These are phyloP conservation scores for Cyberlindnera veronae DNA, from an alignment of 805 yeast genomes.

Conservation along the genomic window DNA sequence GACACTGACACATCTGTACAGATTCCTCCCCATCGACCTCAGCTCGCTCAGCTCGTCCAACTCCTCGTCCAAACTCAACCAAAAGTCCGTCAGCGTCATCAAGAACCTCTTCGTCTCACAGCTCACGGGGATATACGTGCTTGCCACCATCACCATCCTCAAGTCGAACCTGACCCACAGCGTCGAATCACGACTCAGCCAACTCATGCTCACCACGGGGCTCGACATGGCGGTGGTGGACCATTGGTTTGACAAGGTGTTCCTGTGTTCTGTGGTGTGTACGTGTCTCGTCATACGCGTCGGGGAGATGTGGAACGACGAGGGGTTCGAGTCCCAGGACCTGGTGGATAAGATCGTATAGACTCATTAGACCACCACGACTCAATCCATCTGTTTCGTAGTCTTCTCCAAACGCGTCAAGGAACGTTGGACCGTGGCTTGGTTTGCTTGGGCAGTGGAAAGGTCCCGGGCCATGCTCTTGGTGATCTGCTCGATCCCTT, in stretches of 20 bases:
- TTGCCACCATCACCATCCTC: conserved; percentile 37
- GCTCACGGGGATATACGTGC: conserved; percentile 36
- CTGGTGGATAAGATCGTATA: conserved; percentile 11
- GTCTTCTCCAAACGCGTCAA: background rate
- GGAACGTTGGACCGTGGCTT: background rate
- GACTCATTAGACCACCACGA: background rate
- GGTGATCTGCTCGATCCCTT: conserved; percentile 9
- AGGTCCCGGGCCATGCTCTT: conserved; percentile 9
- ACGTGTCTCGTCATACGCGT: conserved; percentile 25
- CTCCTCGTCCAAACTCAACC: too few relatives aligned
- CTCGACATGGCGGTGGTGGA: conserved; percentile 29
- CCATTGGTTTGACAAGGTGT: conserved; percentile 40
- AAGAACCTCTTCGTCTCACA: conserved; percentile 38
- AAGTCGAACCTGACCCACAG: conserved; percentile 37
- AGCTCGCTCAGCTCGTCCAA: conserved; percentile 24
- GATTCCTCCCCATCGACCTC: conserved; percentile 35
- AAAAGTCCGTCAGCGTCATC: conserved; percentile 24
- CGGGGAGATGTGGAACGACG: conserved; percentile 23
- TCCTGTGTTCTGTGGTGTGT: conserved; percentile 29
- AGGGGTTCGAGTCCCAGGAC: conserved; percentile 22
- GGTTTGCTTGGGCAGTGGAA: conserved; percentile 5
- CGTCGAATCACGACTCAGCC: conserved; percentile 30
- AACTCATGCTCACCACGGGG: conserved; percentile 26
- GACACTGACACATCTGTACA: conserved; percentile 53
- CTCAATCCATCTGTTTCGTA: conserved; percentile 1